phyloP scores from a whole-genome alignment of 768 basidiomycete genomes.

The Cytidiella melzeri region DNA sequence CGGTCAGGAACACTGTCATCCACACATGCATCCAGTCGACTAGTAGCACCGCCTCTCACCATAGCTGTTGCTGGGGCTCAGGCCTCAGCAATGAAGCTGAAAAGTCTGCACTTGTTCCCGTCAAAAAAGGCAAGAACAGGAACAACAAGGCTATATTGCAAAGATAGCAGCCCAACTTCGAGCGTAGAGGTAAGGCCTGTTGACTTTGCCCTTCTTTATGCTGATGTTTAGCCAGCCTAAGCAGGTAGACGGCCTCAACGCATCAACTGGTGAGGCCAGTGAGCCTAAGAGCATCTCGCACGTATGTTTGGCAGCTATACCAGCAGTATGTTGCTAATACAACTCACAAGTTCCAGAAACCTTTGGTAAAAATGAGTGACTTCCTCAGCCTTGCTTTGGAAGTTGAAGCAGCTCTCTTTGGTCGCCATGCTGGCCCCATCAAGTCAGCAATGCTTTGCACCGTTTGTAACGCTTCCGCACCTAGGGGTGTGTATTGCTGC shows the following conservation, averaged over 20 bases:
- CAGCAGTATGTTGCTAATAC: too few relatives aligned
- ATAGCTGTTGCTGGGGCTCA: too few relatives aligned
- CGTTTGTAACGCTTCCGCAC: not conserved
- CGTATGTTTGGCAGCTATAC: not conserved
- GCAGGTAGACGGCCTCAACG: not conserved
- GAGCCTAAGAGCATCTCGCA: not conserved
- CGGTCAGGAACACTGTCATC: too few relatives aligned
- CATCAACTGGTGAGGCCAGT: not conserved
- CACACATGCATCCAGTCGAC: too few relatives aligned
- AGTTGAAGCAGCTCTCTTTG: not conserved
- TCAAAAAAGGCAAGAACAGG: too few relatives aligned
- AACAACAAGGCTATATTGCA: too few relatives aligned
- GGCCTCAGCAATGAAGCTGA: too few relatives aligned
- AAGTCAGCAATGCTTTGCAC: not conserved
- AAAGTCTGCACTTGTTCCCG: too few relatives aligned
- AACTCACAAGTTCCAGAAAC: not conserved
- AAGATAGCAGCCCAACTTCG: not conserved
- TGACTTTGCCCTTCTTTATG: too few relatives aligned
- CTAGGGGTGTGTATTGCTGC: not conserved
- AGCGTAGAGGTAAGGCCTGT: not conserved
- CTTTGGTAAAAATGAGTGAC: not conserved
- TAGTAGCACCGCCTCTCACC: too few relatives aligned
- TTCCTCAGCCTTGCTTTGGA: too few relatives aligned
- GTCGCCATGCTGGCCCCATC: not conserved
- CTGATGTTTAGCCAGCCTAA: too few relatives aligned